phyloP scores from a whole-genome alignment of 345 rosid species.

The Jatropha curcas region DNA sequence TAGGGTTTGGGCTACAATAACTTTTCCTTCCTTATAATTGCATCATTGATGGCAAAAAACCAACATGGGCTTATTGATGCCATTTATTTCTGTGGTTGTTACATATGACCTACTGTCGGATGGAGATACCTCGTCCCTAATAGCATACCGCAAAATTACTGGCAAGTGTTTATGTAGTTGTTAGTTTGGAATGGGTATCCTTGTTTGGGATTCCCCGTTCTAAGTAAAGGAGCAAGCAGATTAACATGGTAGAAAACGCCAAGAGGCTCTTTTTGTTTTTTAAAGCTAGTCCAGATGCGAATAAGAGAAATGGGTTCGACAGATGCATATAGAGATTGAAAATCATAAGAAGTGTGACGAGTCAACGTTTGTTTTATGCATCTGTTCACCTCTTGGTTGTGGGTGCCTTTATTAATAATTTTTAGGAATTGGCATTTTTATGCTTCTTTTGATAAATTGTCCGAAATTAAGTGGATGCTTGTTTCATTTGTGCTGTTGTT shows the following conservation, averaged over 20 bases:
- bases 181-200: constrained; percentile 54
- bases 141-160: constrained; percentile 40
- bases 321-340: constrained; percentile 41
- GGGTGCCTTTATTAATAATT: constrained; percentile 36
- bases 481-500: constrained; percentile 53
- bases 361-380: constrained; percentile 12
- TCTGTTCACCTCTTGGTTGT: constrained; percentile 23
- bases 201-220: constrained; percentile 20
- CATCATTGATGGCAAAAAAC: constrained; percentile 53
- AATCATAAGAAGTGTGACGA: constrained; percentile 25
- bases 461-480: constrained; percentile 42
- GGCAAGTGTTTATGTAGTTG: constrained; percentile 42
- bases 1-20: constrained; percentile 45
- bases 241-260: constrained; percentile 49
- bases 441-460: constrained; percentile 32
- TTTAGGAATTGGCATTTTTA: constrained; percentile 37
- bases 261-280: constrained; percentile 43
- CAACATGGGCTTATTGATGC: constrained; percentile 40
- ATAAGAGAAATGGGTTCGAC: constrained; percentile 25
- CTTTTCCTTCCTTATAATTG: constrained; percentile 43
- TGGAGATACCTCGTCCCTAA: constrained; percentile 60
- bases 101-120: constrained; percentile 24
- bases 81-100: constrained; percentile 49
- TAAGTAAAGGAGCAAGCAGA: too few relatives aligned
- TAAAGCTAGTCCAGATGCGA: constrained; percentile 39